These are phyloP conservation scores for Phyllosticta citriasiana DNA, from an alignment of 2,329 filamentous ascomycete species.

Conservation along the genomic window DNA sequence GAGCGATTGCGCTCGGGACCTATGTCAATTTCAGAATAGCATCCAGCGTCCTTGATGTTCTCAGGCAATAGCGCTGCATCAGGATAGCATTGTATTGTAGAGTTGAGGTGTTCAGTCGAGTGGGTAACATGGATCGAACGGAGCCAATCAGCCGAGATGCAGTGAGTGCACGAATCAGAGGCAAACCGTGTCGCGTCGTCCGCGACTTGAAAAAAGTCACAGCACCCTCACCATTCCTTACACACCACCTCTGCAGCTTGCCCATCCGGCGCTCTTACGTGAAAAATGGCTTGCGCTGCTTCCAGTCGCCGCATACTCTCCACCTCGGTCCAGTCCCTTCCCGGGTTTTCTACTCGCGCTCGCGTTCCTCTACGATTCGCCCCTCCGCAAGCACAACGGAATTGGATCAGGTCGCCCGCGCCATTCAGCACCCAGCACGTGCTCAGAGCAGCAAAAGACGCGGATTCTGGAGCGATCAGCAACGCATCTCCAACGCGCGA, in stretches of 20 bases:
- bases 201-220: not conserved
- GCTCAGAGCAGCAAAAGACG: not conserved
- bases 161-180: not conserved
- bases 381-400: not conserved
- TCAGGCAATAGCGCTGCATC: not conserved
- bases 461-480: not conserved
- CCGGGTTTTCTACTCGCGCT: not conserved
- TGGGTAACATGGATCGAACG: not conserved
- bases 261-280: not conserved
- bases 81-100: not conserved
- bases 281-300: not conserved
- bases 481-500: not conserved
- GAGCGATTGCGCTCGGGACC: slow-evolving; percentile 18
- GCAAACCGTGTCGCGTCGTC: not conserved
- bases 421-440: not conserved
- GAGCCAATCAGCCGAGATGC: not conserved
- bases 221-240: not conserved
- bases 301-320: not conserved
- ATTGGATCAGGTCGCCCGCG: not conserved
- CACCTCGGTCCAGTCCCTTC: not conserved
- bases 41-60: not conserved
- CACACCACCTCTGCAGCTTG: not conserved
- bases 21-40: slow-evolving; percentile 20
- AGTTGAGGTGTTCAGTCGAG: not conserved
- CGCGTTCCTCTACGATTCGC: not conserved